These are phyloP conservation scores for Psidium friedrichsthalianum DNA, from an alignment of 345 rosid genomes.

Conservation along the genomic window DNA sequence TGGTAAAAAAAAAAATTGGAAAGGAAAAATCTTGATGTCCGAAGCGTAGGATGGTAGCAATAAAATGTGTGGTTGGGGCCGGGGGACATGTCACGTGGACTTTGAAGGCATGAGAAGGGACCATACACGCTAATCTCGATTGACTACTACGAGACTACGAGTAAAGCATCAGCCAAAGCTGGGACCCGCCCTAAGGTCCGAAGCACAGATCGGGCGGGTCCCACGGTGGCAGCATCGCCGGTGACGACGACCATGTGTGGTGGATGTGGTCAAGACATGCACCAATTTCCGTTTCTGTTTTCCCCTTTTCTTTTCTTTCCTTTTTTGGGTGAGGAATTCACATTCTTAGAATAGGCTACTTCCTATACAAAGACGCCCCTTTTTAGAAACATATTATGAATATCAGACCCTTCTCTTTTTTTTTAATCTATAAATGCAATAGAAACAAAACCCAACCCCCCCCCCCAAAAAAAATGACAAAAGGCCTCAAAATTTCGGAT, in stretches of 20 bases:
- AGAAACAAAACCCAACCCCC: too few relatives aligned
- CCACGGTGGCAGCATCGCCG: neutral
- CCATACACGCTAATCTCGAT: neutral
- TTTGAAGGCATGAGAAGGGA: neutral
- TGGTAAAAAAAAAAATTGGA: neutral
- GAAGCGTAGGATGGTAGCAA: neutral
- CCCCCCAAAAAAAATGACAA: too few relatives aligned
- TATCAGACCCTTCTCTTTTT: neutral
- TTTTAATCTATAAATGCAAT: neutral
- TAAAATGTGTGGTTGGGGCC: too few relatives aligned
- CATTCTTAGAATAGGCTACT: neutral
- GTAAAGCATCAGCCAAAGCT: neutral
- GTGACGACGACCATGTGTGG: neutral
- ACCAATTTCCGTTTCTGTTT: neutral
- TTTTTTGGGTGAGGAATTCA: neutral
- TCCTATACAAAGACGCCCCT: accelerated
- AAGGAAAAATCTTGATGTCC: neutral
- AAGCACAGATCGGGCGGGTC: neutral
- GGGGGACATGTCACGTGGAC: neutral
- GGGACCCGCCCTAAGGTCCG: neutral
- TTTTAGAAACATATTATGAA: neutral
- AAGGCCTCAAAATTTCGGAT: neutral
- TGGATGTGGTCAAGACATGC: neutral
- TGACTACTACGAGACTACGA: neutral
- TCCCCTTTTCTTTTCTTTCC: neutral